Evolutionary conservation across 1,139 yeast genomes (phyloP).

Genomic region (Taphrina sp.): DNA sequence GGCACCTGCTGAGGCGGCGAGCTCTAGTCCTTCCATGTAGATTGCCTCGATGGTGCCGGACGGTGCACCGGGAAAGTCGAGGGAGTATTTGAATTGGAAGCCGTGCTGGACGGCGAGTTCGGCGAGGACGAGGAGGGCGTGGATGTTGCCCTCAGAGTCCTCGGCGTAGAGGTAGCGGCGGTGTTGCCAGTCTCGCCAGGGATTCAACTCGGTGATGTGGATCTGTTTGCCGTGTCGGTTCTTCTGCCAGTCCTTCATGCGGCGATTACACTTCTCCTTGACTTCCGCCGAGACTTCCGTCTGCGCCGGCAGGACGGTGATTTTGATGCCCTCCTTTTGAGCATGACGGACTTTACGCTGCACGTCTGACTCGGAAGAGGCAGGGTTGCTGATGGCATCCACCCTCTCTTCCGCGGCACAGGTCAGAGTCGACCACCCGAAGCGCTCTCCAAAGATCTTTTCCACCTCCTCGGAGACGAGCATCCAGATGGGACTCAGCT

Average conservation of each 20-base stretch:
- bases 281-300: background rate
- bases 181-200: conserved; percentile 13
- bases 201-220: conserved; percentile 22
- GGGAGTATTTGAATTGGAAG: conserved; percentile 17
- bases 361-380: conserved; percentile 7
- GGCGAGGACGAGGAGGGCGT: conserved; percentile 20
- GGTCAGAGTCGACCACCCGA: conserved; percentile 14
- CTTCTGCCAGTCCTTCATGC: conserved; percentile 21
- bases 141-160: background rate
- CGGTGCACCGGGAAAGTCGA: conserved; percentile 23
- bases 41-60: conserved; percentile 13
- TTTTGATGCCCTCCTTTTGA: conserved; percentile 10
- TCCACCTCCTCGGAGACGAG: conserved; percentile 11
- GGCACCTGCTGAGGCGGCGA: conserved; percentile 10
- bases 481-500: conserved; percentile 17
- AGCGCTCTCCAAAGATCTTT: conserved; percentile 9
- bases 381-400: conserved; percentile 7
- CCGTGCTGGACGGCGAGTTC: conserved; percentile 8
- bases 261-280: background rate
- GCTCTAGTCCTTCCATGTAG: conserved; percentile 2
- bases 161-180: conserved; percentile 16
- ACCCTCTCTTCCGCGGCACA: conserved; percentile 22
- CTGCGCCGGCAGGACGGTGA: background rate
- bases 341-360: conserved; percentile 18
- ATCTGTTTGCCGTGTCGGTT: conserved; percentile 18